Evolutionary conservation across 2,329 filamentous ascomycete species (phyloP), one percentile per base, ranked within the genome.

Genomic region (Geosmithia flava): DNA sequence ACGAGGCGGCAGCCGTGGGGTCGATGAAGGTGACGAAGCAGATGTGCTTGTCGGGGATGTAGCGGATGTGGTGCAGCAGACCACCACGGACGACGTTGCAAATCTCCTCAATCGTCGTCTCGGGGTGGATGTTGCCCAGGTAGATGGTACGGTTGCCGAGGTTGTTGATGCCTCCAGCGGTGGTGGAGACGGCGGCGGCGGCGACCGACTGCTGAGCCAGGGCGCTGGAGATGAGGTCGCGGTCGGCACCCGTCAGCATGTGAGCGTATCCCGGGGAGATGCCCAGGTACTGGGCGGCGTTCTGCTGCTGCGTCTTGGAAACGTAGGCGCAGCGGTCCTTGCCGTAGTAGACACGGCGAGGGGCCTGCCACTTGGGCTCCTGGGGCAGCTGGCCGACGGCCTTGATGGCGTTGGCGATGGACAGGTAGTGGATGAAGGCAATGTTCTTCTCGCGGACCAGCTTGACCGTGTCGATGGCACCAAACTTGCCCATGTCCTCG

Each of bases 11-110:
- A 3, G 93, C 94, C 20, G 93, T 98, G 8, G 93, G 93, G 61
- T 98, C 93, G 65, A 98, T 97, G 68, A 98, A 98, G 1, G 93
- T 98, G 49, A 98, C 93, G 62, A 98, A 98, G 75, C 93, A 98
- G 57, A 98, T 98, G 69, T 98, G 93, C 79, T 98, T 98, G 72
- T 98, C 93, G 7, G 93, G 93, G 58, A 98, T 98, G 69, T 97
- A 98, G 57, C 93, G 88, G 65, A 98, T 95, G 66, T 98, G 93
- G 66, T 98, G 93, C 58, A 98, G 76, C 54, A 98, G 78, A 58
- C 93, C 93, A 50, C 93, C 93, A 54, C 93, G 82, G 47, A 98
- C 93, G 49, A 98, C 93, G 61, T 98, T 98, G 77, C 93, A 98
- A 63, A 98, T 98, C 70, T 98, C 93, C 70, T 98, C 93, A 57